Conservation (phyloP, 2,329 filamentous ascomycete species). For the Phialophora expanda region DNA sequence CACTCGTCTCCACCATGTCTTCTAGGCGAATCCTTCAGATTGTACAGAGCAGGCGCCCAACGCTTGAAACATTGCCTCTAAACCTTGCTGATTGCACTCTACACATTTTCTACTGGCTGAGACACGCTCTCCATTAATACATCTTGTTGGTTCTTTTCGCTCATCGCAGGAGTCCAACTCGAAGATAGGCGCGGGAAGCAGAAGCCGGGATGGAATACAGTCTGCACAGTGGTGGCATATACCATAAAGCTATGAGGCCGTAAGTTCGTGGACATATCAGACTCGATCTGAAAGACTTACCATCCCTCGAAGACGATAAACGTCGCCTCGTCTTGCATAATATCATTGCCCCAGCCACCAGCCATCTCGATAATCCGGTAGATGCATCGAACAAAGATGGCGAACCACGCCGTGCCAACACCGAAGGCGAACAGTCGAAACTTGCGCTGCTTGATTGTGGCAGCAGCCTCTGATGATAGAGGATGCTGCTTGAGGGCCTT, state of each 20-base stretch:
- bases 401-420: conserved; percentile 44
- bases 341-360: conserved; percentile 51
- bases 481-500: conserved; percentile 16
- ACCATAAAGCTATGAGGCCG: conserved; percentile 27
- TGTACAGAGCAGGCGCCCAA: neutral
- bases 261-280: conserved; percentile 6
- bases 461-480: conserved; percentile 25
- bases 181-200: conserved; percentile 35
- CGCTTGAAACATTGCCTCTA: neutral
- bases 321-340: conserved; percentile 56
- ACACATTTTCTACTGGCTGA: neutral
- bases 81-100: neutral
- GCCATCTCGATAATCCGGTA: conserved; percentile 58
- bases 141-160: conserved; percentile 19
- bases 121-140: conserved; percentile 26
- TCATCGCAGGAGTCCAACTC: conserved; percentile 2
- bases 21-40: neutral
- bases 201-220: conserved; percentile 36
- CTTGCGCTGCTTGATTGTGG: conserved; percentile 26
- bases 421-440: conserved; percentile 33
- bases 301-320: conserved; percentile 59
- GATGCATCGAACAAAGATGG: conserved; percentile 54
- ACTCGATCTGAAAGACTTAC: conserved; percentile 22
- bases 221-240: conserved; percentile 31
- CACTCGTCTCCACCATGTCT: neutral